Evolutionary conservation across 495 filamentous ascomycete species (phyloP), one percentile per base, ranked within the genome.

Genomic region (Tuber umbilicatum): DNA sequence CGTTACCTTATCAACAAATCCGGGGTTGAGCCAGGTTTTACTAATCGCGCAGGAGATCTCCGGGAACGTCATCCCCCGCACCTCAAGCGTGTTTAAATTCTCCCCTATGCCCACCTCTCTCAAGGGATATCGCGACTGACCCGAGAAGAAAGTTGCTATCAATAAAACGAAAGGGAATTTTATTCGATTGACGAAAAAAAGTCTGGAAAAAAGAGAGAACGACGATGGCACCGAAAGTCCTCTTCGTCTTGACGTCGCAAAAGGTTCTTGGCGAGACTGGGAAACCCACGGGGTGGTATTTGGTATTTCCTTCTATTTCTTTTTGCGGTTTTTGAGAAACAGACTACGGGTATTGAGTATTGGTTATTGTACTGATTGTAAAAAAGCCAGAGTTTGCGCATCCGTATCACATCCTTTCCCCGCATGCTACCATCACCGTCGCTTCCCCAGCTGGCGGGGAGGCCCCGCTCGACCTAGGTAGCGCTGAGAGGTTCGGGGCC

Each of bases 301-400:
- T 92, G 76, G 89, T 90, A 81, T 43, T 82, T 78, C 3, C 55
- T 64, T 19, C n/a, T 1, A 23, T 21, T 16, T 45, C 10, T n/a
- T 50, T 41, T 39, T 39, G 42, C 35, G n/a, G 35, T 38, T 31
- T 35, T 43, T 31, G 42, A 1, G 68, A 67, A 39, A 42, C 21
- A 68, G 50, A 72, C 41, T 1, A 45, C 31, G 35, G 71, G 27
- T 35, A 76, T 71, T 74, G 35, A 23, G 70, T 55, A 71, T 73
- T 69, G 73, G 45, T 35, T 31, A 21, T n/a, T 60, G 50, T 31
- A 21, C 50, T 60, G 50, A 64, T 2, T 40, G 64, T 27, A 39
- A 47, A 42, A 73, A 50, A 91, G 89, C 88, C 91, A 72, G 91
- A 93, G 78, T 87, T 93, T 78, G 87, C 91, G 39, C 91, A 93